Percentiles rank a stretch among this genome's conserved stretches.
Conservation (phyloP, 108 stramenopile species). For the Nannochloropsis oceanica region DNA sequence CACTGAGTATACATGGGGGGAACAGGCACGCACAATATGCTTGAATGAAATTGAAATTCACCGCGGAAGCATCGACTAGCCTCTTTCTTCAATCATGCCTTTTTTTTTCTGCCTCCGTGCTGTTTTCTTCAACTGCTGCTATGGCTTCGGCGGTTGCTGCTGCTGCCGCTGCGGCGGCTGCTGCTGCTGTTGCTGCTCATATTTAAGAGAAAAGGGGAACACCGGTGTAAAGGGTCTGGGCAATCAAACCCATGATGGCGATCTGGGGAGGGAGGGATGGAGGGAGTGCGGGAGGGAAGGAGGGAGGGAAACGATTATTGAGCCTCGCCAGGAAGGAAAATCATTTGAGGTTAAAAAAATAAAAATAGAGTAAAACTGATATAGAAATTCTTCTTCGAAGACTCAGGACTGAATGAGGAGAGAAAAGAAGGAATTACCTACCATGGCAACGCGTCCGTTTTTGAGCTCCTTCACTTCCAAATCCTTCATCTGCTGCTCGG, state of each 20-base stretch:
- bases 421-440: conserved; percentile 1
- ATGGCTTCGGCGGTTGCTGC: no score
- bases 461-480: conserved; percentile 56
- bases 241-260: not conserved
- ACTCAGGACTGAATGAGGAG: not conserved
- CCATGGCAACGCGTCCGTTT: conserved; percentile 81
- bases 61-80: no score
- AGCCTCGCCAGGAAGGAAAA: not conserved
- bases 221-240: not conserved
- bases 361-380: not conserved
- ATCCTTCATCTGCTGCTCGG: conserved; percentile 43
- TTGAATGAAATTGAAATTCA: no score
- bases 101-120: no score
- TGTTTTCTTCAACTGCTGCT: no score
- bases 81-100: no score
- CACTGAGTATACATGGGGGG: no score
- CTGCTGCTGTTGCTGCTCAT: no score
- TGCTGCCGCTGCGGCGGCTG: no score
- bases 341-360: not conserved
- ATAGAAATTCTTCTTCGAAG: not conserved
- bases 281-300: not conserved
- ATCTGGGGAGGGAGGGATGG: not conserved
- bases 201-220: not conserved
- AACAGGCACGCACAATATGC: no score
- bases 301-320: not conserved